phyloP scores from a whole-genome alignment of 495 filamentous ascomycete genomes.

The Chaetomium tenue region DNA sequence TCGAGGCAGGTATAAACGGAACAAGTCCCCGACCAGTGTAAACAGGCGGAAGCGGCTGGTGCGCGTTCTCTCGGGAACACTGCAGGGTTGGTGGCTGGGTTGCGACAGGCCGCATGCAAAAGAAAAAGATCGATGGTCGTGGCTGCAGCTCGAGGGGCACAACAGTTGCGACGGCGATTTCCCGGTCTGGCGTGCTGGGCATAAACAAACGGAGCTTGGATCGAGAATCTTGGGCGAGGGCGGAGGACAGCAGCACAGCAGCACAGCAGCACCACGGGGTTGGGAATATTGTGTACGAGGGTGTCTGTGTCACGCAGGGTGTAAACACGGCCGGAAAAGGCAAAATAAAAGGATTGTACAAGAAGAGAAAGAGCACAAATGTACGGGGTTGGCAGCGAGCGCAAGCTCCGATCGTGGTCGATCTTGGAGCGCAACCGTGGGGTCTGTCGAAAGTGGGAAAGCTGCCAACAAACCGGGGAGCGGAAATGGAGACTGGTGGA shows the following conservation, averaged over 20 bases:
- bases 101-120: neutral
- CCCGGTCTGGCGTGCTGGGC: neutral
- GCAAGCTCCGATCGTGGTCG: slow-evolving; percentile 16
- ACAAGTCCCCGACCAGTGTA: neutral
- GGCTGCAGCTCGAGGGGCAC: slow-evolving; percentile 17
- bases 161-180: slow-evolving; percentile 9
- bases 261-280: neutral
- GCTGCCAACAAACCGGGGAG: slow-evolving; percentile 12
- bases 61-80: slow-evolving; percentile 19
- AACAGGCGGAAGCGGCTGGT: slow-evolving; percentile 3
- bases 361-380: slow-evolving; percentile 8
- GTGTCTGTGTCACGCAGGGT: neutral
- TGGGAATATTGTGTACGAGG: neutral
- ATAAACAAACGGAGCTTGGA: slow-evolving; percentile 18
- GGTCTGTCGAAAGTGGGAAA: slow-evolving; percentile 13
- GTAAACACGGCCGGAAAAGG: neutral
- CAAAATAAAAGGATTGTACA: slow-evolving; percentile 14
- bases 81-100: slow-evolving; percentile 17
- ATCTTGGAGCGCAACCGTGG: slow-evolving; percentile 14
- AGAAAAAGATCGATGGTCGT: neutral
- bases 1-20: slow-evolving; percentile 7
- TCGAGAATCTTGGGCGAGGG: neutral
- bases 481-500: slow-evolving; percentile 14
- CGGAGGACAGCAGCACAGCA: neutral
- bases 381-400: neutral